Percentiles rank a stretch among this genome's conserved stretches.
Conservation (phyloP, 495 filamentous ascomycete genomes). For the Penicillium bialowiezense region DNA sequence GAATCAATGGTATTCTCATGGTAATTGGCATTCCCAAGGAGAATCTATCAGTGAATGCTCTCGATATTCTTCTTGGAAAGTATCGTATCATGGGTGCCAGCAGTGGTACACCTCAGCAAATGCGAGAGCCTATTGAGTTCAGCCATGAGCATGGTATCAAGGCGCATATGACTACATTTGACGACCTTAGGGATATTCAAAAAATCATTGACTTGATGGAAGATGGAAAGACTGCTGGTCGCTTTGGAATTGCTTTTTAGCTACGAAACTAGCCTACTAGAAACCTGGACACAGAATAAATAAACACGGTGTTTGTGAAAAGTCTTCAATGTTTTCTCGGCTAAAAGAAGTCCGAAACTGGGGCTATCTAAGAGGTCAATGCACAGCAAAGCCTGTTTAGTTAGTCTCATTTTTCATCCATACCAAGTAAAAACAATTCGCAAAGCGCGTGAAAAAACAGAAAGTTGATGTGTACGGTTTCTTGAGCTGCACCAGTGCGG, state of each 20-base stretch:
- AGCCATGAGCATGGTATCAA: constrained; percentile 13
- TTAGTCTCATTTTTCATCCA: too few relatives aligned
- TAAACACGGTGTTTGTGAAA: too few relatives aligned
- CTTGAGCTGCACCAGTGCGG: too few relatives aligned
- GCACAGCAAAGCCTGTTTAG: too few relatives aligned
- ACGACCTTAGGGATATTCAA: constrained; percentile 3
- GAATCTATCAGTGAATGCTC: constrained; percentile 8
- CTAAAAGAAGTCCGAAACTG: too few relatives aligned
- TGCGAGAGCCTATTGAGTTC: constrained; percentile 14
- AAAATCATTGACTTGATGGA: constrained; percentile 6
- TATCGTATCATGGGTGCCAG: constrained; percentile 9
- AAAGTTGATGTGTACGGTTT: too few relatives aligned
- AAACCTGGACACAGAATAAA: too few relatives aligned
- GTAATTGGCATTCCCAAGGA: constrained; percentile 7
- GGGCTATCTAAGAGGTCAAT: too few relatives aligned
- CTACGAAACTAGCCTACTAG: background rate
- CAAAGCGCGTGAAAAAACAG: too few relatives aligned
- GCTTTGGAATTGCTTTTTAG: background rate
- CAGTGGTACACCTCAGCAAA: constrained; percentile 11
- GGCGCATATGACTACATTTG: constrained; percentile 10
- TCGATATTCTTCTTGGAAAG: constrained; percentile 10
- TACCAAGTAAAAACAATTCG: too few relatives aligned
- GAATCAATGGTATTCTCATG: constrained; percentile 6
- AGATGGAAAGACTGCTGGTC: constrained; percentile 9
- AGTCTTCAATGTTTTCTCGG: too few relatives aligned